Evolutionary conservation across 2,329 filamentous ascomycete species (phyloP), one percentile per base, ranked within the genome.

Genomic region (Helicocarpus griseus): DNA sequence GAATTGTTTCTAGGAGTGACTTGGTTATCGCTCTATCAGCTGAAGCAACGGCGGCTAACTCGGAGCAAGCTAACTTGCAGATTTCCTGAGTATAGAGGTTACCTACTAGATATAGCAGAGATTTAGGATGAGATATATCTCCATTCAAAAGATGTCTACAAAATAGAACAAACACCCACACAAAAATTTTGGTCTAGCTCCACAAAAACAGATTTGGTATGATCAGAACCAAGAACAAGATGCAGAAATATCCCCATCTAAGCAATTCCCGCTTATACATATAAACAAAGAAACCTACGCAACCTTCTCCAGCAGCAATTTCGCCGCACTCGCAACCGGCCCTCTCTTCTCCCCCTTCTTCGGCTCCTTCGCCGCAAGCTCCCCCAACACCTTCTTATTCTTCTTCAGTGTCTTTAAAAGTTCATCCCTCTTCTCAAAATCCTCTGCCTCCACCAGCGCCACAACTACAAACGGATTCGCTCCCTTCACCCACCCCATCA

Each of bases 391-490:
- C 71, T 85, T 83, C 74, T 82, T 87, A 59, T 83, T 81, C 72
- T 86, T 85, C 72, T 82, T 85, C 59, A 96, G 71, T 13, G 75
- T 79, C 66, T 83, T 81, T 63, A 83, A 73, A 49, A 95, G 73
- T 60, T 86, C 83, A 14, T 78, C 76, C 60, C 77, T 81, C 60
- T 82, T 76, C 24, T 74, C 75, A 61, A 93, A 93, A 53, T 82
- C 81, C 21, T 79, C 75, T 0, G 85, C 80, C 70, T 97, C 91
- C 4, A 90, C 69, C 58, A 97, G 72, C 14, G 83, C 86, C 24
- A 97, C 79, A 3, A 96, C 78, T 9, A 95, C 87, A 60, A 95
- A 97, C 1, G 87, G 87, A 59, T 89, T 89, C 1, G 85, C 80
- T 0, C 90, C 87, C 0, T 84, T 90, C 0, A 91, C 90, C 93